A percentile compares a stretch with the other conserved stretches of the same genome.
phyloP scores from a whole-genome alignment of 805 yeast genomes.

The Metschnikowia corniflorae region DNA sequence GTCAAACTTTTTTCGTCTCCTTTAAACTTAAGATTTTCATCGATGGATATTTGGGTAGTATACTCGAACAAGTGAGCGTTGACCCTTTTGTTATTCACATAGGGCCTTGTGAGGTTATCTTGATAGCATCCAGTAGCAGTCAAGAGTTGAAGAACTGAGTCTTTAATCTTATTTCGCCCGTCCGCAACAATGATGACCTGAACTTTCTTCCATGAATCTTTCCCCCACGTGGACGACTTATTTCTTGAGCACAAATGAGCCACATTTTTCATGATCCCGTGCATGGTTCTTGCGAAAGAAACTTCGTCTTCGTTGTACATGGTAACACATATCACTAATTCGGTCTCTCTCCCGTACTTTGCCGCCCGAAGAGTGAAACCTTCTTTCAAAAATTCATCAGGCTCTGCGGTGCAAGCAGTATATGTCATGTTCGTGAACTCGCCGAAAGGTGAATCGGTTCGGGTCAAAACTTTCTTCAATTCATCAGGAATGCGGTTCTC shows the following conservation, averaged over 20 bases:
- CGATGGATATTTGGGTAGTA: slow-evolving; percentile 91
- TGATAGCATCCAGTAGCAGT: slow-evolving; percentile 97
- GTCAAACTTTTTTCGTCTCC: slow-evolving; percentile 88
- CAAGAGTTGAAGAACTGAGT: slow-evolving; percentile 79
- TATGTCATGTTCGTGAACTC: slow-evolving; percentile 96
- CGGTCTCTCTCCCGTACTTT: slow-evolving; percentile 86
- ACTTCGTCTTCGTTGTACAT: slow-evolving; percentile 96
- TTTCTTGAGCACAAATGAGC: slow-evolving; percentile 81
- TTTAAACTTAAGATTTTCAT: slow-evolving; percentile 82
- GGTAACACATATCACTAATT: slow-evolving; percentile 86
- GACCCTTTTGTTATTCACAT: slow-evolving; percentile 87
- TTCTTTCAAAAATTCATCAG: slow-evolving; percentile 72
- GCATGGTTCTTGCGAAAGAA: slow-evolving; percentile 88
- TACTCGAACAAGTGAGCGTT: slow-evolving; percentile 93
- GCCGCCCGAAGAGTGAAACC: slow-evolving; percentile 88
- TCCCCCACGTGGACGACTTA: slow-evolving; percentile 89
- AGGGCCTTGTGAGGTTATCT: slow-evolving; percentile 94
- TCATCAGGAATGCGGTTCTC: slow-evolving; percentile 95
- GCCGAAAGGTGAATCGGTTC: slow-evolving; percentile 72
- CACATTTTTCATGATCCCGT: slow-evolving; percentile 88
- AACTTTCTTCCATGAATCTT: slow-evolving; percentile 94
- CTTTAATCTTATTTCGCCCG: slow-evolving; percentile 86
- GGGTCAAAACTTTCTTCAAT: slow-evolving; percentile 75
- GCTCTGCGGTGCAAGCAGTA: slow-evolving; percentile 93
- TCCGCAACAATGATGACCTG: slow-evolving; percentile 90